phyloP scores from a whole-genome alignment of 2,329 filamentous ascomycete species.

The Neofusicoccum cordaticola region DNA sequence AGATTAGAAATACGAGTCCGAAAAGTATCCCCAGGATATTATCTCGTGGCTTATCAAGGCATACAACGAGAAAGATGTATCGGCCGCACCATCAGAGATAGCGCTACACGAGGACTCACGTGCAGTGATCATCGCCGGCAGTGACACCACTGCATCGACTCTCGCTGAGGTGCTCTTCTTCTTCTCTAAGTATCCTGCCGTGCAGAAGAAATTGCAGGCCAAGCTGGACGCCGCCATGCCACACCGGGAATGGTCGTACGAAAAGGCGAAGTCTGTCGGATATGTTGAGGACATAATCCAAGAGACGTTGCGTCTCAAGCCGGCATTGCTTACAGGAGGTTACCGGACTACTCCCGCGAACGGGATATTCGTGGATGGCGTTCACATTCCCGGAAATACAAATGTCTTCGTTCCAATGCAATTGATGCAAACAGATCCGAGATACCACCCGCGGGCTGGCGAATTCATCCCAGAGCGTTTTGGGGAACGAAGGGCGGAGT shows the following conservation, averaged over 20 bases:
- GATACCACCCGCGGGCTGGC: constrained; percentile 21
- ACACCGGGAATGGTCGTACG: constrained; percentile 29
- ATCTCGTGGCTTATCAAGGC: constrained; percentile 42
- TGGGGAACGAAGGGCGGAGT: constrained; percentile 21
- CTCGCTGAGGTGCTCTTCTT: constrained; percentile 32
- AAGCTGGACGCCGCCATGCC: constrained; percentile 31
- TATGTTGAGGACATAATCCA: constrained; percentile 35
- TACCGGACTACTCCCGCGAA: constrained; percentile 38
- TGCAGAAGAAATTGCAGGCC: constrained; percentile 31
- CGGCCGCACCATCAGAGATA: constrained; percentile 30
- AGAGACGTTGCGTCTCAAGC: constrained; percentile 41
- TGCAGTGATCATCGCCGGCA: constrained; percentile 35
- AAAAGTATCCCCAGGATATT: constrained; percentile 36
- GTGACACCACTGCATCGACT: constrained; percentile 36
- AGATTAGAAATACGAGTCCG: constrained; percentile 22
- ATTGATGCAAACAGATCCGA: constrained; percentile 28
- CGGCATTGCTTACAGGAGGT: constrained; percentile 35
- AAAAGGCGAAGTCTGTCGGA: constrained; percentile 27
- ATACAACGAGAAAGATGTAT: constrained; percentile 34
- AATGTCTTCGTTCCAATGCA: constrained; percentile 26
- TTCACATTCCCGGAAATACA: constrained; percentile 32
- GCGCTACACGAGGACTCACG: constrained; percentile 34
- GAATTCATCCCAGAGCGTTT: constrained; percentile 24
- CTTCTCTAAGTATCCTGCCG: constrained; percentile 30
- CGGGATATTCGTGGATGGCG: constrained; percentile 33